Evolutionary conservation across 306 rosid genomes (phyloP).

Genomic region (Alnus rubra): DNA sequence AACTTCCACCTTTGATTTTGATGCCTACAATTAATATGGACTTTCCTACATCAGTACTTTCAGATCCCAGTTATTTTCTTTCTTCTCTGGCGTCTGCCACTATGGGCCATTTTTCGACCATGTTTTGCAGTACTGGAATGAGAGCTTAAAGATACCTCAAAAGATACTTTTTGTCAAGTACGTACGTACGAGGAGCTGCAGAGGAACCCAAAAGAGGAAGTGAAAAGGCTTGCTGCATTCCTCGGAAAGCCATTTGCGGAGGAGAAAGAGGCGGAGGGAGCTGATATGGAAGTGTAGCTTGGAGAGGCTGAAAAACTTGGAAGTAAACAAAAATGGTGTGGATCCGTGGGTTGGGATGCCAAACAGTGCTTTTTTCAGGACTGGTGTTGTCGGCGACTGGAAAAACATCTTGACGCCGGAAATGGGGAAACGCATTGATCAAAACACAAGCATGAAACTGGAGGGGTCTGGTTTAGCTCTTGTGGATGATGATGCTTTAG

Average conservation of each 20-base stretch:
- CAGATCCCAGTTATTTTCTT: too few species aligned
- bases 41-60: too few species aligned
- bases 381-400: slow-evolving; percentile 23
- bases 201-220: slow-evolving; percentile 16
- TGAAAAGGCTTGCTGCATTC: slow-evolving; percentile 15
- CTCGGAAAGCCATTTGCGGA: slow-evolving; percentile 9
- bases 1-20: too few species aligned
- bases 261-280: slow-evolving; percentile 17
- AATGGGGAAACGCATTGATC: slow-evolving; percentile 11
- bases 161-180: slow-evolving; percentile 19
- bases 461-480: slow-evolving; percentile 20
- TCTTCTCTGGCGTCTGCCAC: slow-evolving; percentile 14
- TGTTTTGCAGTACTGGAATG: slow-evolving; percentile 26
- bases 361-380: slow-evolving; percentile 14
- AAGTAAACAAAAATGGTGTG: slow-evolving; percentile 15
- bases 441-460: background rate
- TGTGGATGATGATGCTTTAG: background rate
- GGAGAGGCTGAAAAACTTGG: slow-evolving; percentile 23
- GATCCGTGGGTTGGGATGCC: slow-evolving; percentile 26
- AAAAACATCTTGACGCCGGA: slow-evolving; percentile 3
- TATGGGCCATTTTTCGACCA: slow-evolving; percentile 28
- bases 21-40: too few species aligned
- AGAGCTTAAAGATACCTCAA: slow-evolving; percentile 23
- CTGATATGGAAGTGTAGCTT: slow-evolving; percentile 15
- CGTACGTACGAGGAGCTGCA: slow-evolving; percentile 22